Percentiles rank a stretch among this genome's conserved stretches.
Evolutionary conservation across 2,329 filamentous ascomycete species (phyloP).

Genomic region (Curvularia lunata): DNA sequence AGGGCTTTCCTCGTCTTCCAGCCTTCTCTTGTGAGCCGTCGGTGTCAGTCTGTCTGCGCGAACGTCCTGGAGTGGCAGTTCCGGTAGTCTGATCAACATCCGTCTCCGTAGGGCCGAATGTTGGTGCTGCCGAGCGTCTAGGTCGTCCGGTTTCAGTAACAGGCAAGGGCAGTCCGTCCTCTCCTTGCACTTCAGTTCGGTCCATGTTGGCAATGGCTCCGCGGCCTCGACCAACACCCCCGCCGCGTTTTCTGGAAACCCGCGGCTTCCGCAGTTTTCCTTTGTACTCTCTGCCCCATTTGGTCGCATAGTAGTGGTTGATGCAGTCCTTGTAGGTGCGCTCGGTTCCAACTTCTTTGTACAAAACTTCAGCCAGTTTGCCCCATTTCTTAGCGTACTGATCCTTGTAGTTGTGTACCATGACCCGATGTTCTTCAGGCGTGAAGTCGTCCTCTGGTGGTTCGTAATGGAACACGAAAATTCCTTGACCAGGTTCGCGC

Average conservation of each 20-base stretch:
- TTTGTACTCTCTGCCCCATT: slow-evolving; percentile 75
- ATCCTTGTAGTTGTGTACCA: slow-evolving; percentile 77
- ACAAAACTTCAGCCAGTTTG: slow-evolving; percentile 71
- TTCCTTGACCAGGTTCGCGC: slow-evolving; percentile 69
- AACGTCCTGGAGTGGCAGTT: slow-evolving; percentile 45
- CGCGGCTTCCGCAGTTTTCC: slow-evolving; percentile 63
- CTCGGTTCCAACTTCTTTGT: slow-evolving; percentile 54
- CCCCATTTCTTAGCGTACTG: slow-evolving; percentile 80
- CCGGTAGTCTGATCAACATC: slow-evolving; percentile 63
- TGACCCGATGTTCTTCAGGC: slow-evolving; percentile 70
- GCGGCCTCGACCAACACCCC: slow-evolving; percentile 56
- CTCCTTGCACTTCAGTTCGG: slow-evolving; percentile 48
- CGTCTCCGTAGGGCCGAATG: slow-evolving; percentile 69
- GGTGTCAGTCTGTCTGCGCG: slow-evolving; percentile 40
- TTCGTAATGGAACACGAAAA: slow-evolving; percentile 73
- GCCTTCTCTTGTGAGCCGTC: slow-evolving; percentile 44
- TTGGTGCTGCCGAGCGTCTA: slow-evolving; percentile 67
- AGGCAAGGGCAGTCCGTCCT: slow-evolving; percentile 48
- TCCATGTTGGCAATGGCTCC: slow-evolving; percentile 63
- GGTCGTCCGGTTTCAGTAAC: slow-evolving; percentile 58
- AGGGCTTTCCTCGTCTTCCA: slow-evolving; percentile 52
- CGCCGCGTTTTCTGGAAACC: slow-evolving; percentile 41
- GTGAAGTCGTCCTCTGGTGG: slow-evolving; percentile 78
- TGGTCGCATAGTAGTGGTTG: slow-evolving; percentile 85
- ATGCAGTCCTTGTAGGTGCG: slow-evolving; percentile 81